Conservation (phyloP, 1,284 basidiomycete species). For the Pterula multifida region DNA sequence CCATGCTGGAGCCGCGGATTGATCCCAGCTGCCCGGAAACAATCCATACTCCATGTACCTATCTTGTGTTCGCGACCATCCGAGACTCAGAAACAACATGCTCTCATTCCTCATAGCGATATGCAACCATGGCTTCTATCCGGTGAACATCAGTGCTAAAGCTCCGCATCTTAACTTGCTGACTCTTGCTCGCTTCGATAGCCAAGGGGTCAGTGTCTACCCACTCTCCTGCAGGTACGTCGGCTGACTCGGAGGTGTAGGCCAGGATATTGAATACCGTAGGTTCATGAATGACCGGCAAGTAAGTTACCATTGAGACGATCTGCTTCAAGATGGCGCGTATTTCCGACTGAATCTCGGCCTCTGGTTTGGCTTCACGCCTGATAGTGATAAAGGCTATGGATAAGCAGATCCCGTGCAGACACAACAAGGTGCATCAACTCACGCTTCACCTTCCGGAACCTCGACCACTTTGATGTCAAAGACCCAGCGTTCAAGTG, state of each 20-base stretch:
- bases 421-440: constrained; percentile 5
- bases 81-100: no score
- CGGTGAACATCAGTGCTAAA: constrained; percentile 88
- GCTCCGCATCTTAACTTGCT: constrained; percentile 86
- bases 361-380: constrained; percentile 58
- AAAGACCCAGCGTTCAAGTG: constrained; percentile 97
- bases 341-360: constrained; percentile 95
- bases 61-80: no score
- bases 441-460: constrained; percentile 37
- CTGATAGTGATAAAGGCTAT: constrained; percentile 18
- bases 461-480: constrained; percentile 77
- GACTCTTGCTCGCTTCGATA: constrained; percentile 91
- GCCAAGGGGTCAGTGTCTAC: constrained; percentile 90
- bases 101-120: constrained; percentile 56
- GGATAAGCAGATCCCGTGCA: neutral
- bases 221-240: constrained; percentile 87
- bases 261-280: constrained; percentile 95
- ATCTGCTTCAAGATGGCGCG: constrained; percentile 98
- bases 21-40: no score
- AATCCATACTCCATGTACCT: no score
- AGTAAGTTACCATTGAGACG: constrained; percentile 89
- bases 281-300: constrained; percentile 90
- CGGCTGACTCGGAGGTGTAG: constrained; percentile 81
- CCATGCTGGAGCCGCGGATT: no score
- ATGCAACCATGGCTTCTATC: constrained; percentile 83